Conservation (phyloP, 1,284 basidiomycete genomes). For the Spongispora temasekensis region DNA sequence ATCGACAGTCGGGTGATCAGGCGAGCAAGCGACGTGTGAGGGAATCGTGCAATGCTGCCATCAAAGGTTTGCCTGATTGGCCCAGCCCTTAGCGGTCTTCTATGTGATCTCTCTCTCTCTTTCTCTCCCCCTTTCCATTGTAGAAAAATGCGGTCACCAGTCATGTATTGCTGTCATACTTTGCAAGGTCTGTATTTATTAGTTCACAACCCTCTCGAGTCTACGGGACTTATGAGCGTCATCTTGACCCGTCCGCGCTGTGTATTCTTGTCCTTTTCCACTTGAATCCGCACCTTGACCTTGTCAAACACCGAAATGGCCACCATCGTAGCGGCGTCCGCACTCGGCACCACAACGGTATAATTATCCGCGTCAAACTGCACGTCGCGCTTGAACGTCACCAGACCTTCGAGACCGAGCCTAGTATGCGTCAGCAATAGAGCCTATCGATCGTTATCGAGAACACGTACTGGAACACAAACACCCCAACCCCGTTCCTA, state of each 20-base stretch:
- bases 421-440: too few species aligned
- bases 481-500: constrained; percentile 94
- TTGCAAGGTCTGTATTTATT: too few species aligned
- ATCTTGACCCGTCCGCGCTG: constrained; percentile 93
- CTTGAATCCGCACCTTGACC: constrained; percentile 85
- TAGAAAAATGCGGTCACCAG: too few species aligned
- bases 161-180: constrained; percentile 4
- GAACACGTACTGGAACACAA: constrained; percentile 84
- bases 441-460: too few species aligned
- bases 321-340: constrained; percentile 37
- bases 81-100: constrained; percentile 36
- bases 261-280: constrained; percentile 95
- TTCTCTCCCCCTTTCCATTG: too few species aligned
- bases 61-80: constrained; percentile 59
- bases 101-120: too few species aligned
- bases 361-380: constrained; percentile 94
- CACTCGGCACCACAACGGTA: constrained; percentile 68
- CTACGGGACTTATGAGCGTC: constrained; percentile 74
- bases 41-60: constrained; percentile 60
- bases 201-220: constrained; percentile 53
- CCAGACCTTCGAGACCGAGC: constrained; percentile 90
- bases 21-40: constrained; percentile 60
- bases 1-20: constrained; percentile 57
- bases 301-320: constrained; percentile 90
- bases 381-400: constrained; percentile 89